phyloP scores from a whole-genome alignment of 225 moss, liverwort and hornwort species.

The Pleurozium schreberi region DNA sequence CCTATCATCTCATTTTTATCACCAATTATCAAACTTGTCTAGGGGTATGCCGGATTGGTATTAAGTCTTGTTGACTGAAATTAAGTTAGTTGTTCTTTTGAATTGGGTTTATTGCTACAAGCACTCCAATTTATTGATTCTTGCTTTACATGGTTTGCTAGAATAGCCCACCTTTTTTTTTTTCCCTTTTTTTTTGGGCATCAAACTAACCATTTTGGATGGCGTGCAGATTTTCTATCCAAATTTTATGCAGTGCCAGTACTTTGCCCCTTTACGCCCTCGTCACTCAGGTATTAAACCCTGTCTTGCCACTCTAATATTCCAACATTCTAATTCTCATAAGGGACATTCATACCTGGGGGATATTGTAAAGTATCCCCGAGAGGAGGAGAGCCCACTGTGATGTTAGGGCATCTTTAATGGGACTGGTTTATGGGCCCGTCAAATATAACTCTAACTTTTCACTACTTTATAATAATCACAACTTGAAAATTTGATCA shows the following conservation, averaged over 20 bases:
- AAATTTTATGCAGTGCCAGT: constrained; percentile 56
- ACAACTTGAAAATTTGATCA: neutral
- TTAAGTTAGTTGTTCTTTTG: neutral
- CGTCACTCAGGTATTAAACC: constrained; percentile 50
- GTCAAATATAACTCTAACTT: neutral
- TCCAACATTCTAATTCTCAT: neutral
- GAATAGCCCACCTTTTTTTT: neutral
- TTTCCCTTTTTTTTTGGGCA: neutral
- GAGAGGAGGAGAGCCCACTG: accelerated
- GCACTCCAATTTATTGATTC: neutral
- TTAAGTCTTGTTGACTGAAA: neutral
- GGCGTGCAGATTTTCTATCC: constrained; percentile 41
- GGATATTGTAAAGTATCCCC: no score
- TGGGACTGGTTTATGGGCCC: accelerated
- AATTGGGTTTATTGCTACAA: neutral
- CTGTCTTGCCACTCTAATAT: neutral
- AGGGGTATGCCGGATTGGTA: neutral
- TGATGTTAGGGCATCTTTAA: neutral
- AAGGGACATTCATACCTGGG: accelerated
- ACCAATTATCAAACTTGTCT: neutral
- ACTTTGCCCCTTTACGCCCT: constrained; percentile 84
- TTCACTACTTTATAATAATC: neutral
- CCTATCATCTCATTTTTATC: neutral
- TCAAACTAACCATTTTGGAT: neutral
- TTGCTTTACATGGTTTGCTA: neutral